Evolutionary conservation across 345 rosid species (phyloP).

Genomic region (Moricandia moricandioides): DNA sequence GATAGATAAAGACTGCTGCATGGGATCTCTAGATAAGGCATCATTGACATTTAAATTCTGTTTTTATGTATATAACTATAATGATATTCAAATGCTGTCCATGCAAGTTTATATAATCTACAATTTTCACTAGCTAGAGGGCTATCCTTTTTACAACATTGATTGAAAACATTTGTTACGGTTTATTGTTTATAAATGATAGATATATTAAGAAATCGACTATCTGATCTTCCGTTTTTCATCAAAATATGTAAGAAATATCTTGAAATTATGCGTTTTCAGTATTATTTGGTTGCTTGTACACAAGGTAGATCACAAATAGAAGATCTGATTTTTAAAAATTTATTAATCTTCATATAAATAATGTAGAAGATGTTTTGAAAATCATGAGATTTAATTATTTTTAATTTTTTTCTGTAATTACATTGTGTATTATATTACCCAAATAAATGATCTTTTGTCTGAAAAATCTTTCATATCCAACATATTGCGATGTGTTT

Average conservation of each 20-base stretch:
- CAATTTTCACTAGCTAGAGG: conserved; percentile 5
- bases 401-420: conserved; percentile 11
- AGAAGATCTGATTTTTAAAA: neutral
- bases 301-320: neutral
- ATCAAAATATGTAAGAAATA: neutral
- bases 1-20: conserved; percentile 8
- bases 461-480: too few species aligned
- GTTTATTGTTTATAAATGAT: neutral
- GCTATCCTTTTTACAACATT: neutral
- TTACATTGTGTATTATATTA: neutral
- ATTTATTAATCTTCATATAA: neutral
- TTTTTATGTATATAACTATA: neutral
- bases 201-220: neutral
- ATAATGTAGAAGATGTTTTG: neutral
- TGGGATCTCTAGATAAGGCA: conserved; percentile 7
- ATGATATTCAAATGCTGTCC: conserved; percentile 7
- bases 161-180: neutral
- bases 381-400: neutral
- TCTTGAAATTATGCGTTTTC: neutral
- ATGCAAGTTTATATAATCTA: neutral
- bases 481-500: too few species aligned
- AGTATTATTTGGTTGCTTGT: neutral
- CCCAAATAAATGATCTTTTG: neutral
- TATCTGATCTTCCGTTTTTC: neutral
- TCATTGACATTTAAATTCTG: conserved; percentile 4